Base-by-base conservation (phyloP, 208 protist species). In the Trypanosoma brucei region DNA sequence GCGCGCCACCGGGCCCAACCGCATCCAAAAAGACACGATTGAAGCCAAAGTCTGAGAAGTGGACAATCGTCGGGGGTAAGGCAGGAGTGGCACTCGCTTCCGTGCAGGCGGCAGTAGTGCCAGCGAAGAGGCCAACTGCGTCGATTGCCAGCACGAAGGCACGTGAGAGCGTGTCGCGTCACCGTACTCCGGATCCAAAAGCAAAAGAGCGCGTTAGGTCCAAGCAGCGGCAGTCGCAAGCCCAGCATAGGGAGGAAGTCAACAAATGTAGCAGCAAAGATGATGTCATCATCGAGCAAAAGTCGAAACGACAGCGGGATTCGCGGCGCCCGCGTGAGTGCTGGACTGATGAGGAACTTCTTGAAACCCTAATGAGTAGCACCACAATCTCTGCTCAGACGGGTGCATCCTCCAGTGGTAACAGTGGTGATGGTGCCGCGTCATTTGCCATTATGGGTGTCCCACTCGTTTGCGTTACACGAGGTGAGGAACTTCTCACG, bases 381-480 rank as follows among this genome's bases (percentile, higher is more conserved):
- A 36, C 36, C 2, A 35, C 35, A 35, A 3, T 22, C 51, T 46
- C 14, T n/a, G 50, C 14, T 34, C 11, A 22, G 13, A 30, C 34
- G 13, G 53, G 22, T 34, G 13, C 52, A 8, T 22, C 58, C 38
- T 38, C 52, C 36, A 36, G 11, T 54, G 5, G 22, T 52, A 30
- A 22, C 37, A 36, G 8, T 36, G 11, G 49, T 7, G 56, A 56
- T 22, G 56, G 33, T 37, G 33, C n/a, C 3, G 11, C 58, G 55
- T 5, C 69, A 8, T 60, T 75, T 59, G 35, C 38, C 22, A 48
- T 75, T n/a, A 68, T 75, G 55, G 69, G 69, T 13, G 58, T 75
- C 22, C 62, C 69, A 36, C 44, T 75, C 40, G 69, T 42, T 39
- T 33, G 69, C 40, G 38, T 75, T 45, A 39, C 61, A n/a, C 39